phyloP scores from a whole-genome alignment of 306 rosid genomes.

The Glycine latifolia region DNA sequence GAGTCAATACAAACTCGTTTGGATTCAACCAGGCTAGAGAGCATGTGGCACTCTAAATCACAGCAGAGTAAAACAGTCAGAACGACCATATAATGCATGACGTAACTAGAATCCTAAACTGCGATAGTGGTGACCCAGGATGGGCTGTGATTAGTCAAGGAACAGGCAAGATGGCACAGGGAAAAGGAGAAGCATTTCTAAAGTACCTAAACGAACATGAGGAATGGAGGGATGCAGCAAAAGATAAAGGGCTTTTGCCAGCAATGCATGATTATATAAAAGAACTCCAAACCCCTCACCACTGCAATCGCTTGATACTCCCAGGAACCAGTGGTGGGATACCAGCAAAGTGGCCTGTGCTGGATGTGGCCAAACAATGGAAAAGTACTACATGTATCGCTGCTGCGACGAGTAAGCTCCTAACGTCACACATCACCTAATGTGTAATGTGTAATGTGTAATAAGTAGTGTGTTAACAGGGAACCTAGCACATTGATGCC shows the following conservation, averaged over 20 bases:
- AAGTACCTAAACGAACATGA: constrained; percentile 38
- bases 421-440: no score
- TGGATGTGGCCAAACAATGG: constrained; percentile 57
- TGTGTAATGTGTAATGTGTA: no score
- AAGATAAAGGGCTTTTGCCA: constrained; percentile 40
- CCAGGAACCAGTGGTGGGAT: constrained; percentile 46
- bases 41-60: constrained; percentile 68
- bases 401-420: constrained; percentile 52
- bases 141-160: constrained; percentile 54
- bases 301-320: constrained; percentile 52
- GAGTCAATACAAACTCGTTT: constrained; percentile 63
- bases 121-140: constrained; percentile 49
- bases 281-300: constrained; percentile 47
- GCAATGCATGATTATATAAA: constrained; percentile 51
- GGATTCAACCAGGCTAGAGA: constrained; percentile 76
- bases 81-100: constrained; percentile 54
- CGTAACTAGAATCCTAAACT: constrained; percentile 51
- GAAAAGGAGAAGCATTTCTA: constrained; percentile 44
- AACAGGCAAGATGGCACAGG: constrained; percentile 41
- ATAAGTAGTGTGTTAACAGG: no score
- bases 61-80: constrained; percentile 42
- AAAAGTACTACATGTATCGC: constrained; percentile 56
- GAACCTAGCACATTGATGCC: no score
- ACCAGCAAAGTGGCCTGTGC: constrained; percentile 47
- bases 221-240: constrained; percentile 47